Evolutionary conservation across 2,329 filamentous ascomycete species (phyloP).

Genomic region (Penicillium sclerotiorum): DNA sequence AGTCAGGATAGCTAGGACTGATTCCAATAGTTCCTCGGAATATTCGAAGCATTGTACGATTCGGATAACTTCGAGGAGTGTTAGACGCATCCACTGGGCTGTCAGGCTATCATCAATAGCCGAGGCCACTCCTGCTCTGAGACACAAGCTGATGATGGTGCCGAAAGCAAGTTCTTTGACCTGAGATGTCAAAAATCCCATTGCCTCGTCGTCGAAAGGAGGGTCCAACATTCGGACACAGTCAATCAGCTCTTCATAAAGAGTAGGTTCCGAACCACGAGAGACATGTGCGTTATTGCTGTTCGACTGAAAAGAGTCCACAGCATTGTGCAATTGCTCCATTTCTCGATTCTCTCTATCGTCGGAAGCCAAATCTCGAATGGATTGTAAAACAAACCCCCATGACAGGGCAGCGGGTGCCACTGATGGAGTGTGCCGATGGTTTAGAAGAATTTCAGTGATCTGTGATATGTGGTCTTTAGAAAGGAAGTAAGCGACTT

Average conservation of each 20-base stretch:
- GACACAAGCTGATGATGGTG: slow-evolving; percentile 48
- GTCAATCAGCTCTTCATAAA: slow-evolving; percentile 54
- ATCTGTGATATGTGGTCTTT: slow-evolving; percentile 71
- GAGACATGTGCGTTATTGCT: slow-evolving; percentile 34
- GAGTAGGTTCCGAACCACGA: slow-evolving; percentile 38
- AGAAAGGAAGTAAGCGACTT: slow-evolving; percentile 67
- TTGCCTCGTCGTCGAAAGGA: slow-evolving; percentile 52
- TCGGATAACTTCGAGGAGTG: slow-evolving; percentile 71
- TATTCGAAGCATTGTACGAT: slow-evolving; percentile 69
- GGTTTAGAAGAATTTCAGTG: slow-evolving; percentile 69
- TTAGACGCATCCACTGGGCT: slow-evolving; percentile 63
- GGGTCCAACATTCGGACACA: slow-evolving; percentile 42
- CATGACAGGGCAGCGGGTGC: slow-evolving; percentile 78
- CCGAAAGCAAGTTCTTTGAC: slow-evolving; percentile 53
- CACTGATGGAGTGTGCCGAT: slow-evolving; percentile 61
- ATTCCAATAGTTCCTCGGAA: slow-evolving; percentile 68
- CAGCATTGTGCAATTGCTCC: slow-evolving; percentile 45
- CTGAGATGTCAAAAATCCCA: slow-evolving; percentile 50
- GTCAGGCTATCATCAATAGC: slow-evolving; percentile 56
- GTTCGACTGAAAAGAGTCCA: slow-evolving; percentile 44
- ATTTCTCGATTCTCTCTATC: slow-evolving; percentile 59
- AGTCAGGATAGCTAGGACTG: slow-evolving; percentile 66
- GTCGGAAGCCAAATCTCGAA: slow-evolving; percentile 65
- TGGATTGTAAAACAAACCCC: slow-evolving; percentile 72
- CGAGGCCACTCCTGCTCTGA: slow-evolving; percentile 50